phyloP scores from a whole-genome alignment of 2,329 filamentous ascomycete species.

The Periconia macrospinosa region DNA sequence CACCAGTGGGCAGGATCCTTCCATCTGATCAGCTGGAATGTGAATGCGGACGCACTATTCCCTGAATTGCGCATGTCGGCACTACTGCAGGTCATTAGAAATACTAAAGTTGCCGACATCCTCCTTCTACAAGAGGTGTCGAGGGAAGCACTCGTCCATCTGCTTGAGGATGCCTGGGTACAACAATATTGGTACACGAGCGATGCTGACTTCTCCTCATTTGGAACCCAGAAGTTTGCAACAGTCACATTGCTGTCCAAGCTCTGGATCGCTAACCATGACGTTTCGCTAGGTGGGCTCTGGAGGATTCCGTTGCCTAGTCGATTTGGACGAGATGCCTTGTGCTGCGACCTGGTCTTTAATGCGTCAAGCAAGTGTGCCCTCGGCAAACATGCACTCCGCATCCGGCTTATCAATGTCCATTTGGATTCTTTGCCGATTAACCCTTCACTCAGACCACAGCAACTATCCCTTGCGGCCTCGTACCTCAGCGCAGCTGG shows the following conservation, averaged over 20 bases:
- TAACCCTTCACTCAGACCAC: slow-evolving; percentile 5
- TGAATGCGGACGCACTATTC: slow-evolving; percentile 2
- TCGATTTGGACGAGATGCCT: slow-evolving; percentile 4
- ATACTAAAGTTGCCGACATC: not conserved
- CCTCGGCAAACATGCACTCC: no score
- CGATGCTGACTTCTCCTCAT: slow-evolving; percentile 1
- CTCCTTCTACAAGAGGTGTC: slow-evolving; percentile 8
- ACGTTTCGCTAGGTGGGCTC: slow-evolving; percentile 2
- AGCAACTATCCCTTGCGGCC: slow-evolving; percentile 6
- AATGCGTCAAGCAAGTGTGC: not conserved
- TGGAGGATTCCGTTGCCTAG: slow-evolving; percentile 6
- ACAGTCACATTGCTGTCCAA: slow-evolving; percentile 8
- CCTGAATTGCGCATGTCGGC: slow-evolving; percentile 5
- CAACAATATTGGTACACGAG: slow-evolving; percentile 5
- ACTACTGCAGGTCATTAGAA: not conserved
- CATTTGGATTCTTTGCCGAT: slow-evolving; percentile 11
- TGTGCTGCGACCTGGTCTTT: slow-evolving; percentile 9
- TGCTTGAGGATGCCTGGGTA: slow-evolving; percentile 4
- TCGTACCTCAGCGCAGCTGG: slow-evolving; percentile 3
- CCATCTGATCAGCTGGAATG: slow-evolving; percentile 6
- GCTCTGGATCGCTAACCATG: not conserved
- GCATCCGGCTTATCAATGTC: slow-evolving; percentile 9
- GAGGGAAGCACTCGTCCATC: not conserved
- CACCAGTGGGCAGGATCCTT: slow-evolving; percentile 1
- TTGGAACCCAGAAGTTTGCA: slow-evolving; percentile 4